These are phyloP conservation scores for Penicillium sp. DNA, from an alignment of 2,329 filamentous ascomycete genomes.

Conservation along the genomic window DNA sequence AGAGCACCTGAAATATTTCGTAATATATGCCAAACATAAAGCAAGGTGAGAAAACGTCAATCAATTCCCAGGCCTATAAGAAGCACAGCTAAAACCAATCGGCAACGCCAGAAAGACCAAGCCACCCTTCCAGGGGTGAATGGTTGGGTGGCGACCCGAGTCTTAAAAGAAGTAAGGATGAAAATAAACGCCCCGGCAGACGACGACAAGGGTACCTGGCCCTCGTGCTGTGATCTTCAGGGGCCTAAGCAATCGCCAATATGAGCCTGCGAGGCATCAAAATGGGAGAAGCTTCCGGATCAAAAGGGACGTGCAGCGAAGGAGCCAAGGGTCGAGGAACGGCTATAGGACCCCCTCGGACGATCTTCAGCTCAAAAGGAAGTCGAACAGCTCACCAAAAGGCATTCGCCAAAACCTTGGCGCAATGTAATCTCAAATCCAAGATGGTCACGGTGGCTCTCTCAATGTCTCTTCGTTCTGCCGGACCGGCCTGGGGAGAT, in stretches of 20 bases:
- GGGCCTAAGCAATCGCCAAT: neutral
- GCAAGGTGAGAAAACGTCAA: neutral
- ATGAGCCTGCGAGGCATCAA: neutral
- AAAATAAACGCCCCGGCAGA: neutral
- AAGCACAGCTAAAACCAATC: neutral
- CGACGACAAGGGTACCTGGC: neutral
- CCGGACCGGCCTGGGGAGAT: conserved; percentile 5
- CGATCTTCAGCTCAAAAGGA: neutral
- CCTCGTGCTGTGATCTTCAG: neutral
- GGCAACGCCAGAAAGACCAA: neutral
- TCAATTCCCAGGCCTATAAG: neutral
- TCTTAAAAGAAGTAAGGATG: neutral
- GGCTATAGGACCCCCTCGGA: neutral
- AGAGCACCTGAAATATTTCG: conserved; percentile 8
- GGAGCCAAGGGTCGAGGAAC: neutral
- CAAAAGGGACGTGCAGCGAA: neutral
- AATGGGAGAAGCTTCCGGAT: neutral
- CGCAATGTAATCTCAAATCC: neutral
- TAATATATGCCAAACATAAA: neutral
- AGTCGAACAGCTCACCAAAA: neutral
- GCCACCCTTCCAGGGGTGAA: neutral
- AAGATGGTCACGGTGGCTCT: neutral
- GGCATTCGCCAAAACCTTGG: neutral
- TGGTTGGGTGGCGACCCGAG: neutral
- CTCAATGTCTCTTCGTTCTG: conserved; percentile 14